Evolutionary conservation across 2,329 filamentous ascomycete species (phyloP), one percentile per base, ranked within the genome.

Genomic region (Trichoderma afroharzianum): DNA sequence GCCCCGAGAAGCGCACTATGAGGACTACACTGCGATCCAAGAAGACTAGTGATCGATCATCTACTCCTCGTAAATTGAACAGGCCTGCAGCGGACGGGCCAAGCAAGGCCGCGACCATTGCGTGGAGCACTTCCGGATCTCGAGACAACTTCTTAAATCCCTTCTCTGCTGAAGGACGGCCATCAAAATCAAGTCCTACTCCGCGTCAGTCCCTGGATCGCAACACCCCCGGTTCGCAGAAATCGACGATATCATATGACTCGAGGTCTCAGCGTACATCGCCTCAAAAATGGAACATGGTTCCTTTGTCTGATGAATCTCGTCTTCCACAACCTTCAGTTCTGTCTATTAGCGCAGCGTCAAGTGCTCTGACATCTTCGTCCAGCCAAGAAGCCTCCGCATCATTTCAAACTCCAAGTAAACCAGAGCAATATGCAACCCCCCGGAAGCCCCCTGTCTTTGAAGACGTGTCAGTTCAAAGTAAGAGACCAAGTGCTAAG

Each of bases 41-140:
- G 6, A 86, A 83, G 74, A 76, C 80, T 24, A 77, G 80, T 55
- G 84, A 89, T 12, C 85, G 83, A 75, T 72, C 80, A 6, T 86
- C 82, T 72, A 70, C 80, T 14, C 76, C 78, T 9, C 83, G 83
- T 28, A 83, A 83, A 63, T 78, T 83, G 36, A 78, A 82, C 11
- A 86, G 81, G 71, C 77, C 81, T 69, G 80, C 80, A 21, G 80
- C 80, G 43, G 88, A 88, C 69, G 86, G 88, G 1, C 86, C 89
- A 14, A 91, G 85, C 78, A 90, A 89, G 77, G 90, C 90, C 53
- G 90, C 90, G 30, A 88, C 87, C 3, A 77, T 91, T 67, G 90
- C 90, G 36, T 92, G 90, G 89, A 84, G 79, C 68, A 82, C 83
- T 21, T 78, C 87, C 15, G 81, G 81, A 14, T 80, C 83, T 5